Percentiles rank a stretch among this genome's conserved stretches.
These are phyloP conservation scores for Pseudogymnoascus sp. DNA, from an alignment of 2,329 filamentous ascomycete species.

Conservation along the genomic window DNA sequence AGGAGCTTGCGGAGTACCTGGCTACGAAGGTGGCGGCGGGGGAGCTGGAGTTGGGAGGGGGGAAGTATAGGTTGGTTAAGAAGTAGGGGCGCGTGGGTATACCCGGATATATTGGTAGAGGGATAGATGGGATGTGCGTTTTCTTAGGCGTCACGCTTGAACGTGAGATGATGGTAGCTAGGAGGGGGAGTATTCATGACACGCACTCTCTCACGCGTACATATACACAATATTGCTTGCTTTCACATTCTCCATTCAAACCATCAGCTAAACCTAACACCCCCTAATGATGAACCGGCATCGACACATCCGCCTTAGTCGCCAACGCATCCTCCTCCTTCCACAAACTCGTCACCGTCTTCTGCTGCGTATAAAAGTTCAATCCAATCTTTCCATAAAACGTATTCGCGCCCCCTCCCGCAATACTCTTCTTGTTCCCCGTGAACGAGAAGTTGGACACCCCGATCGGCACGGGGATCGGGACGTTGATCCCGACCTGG, in stretches of 20 bases:
- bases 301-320: slow-evolving; percentile 77
- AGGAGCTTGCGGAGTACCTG: slow-evolving; percentile 78
- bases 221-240: neutral
- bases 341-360: slow-evolving; percentile 96
- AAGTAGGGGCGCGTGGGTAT: slow-evolving; percentile 34
- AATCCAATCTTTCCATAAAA: slow-evolving; percentile 93
- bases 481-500: slow-evolving; percentile 80
- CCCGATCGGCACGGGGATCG: slow-evolving; percentile 54
- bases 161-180: neutral
- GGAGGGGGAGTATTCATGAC: neutral
- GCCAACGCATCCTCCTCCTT: slow-evolving; percentile 74
- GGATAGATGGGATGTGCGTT: neutral
- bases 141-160: neutral
- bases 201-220: neutral
- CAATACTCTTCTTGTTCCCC: slow-evolving; percentile 81
- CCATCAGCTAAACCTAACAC: neutral
- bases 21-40: slow-evolving; percentile 67
- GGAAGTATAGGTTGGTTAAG: slow-evolving; percentile 60
- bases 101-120: neutral
- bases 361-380: slow-evolving; percentile 92
- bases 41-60: slow-evolving; percentile 60
- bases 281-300: slow-evolving; percentile 58
- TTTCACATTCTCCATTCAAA: neutral
- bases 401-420: slow-evolving; percentile 83
- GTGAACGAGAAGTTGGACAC: slow-evolving; percentile 67